phyloP scores from a whole-genome alignment of 345 rosid genomes.

The Gossypium australe region DNA sequence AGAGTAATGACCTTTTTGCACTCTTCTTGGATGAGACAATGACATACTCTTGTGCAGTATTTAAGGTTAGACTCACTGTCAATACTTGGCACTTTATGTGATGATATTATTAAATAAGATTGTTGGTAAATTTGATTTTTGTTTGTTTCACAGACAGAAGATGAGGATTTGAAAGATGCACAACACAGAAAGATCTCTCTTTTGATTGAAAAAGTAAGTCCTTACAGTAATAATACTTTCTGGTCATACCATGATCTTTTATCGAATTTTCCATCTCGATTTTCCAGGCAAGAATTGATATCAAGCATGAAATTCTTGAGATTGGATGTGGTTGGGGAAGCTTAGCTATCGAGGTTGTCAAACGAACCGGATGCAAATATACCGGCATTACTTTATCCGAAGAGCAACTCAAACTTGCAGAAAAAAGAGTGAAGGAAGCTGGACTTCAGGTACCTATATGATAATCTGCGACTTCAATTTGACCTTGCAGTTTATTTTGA shows the following conservation, averaged over 20 bases:
- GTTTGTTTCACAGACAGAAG: constrained; percentile 34
- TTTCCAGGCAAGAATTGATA: constrained; percentile 50
- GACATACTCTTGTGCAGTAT: constrained; percentile 80
- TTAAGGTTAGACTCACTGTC: constrained; percentile 45
- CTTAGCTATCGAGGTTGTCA: constrained; percentile 78
- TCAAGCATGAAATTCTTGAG: constrained; percentile 65
- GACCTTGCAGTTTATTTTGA: not conserved
- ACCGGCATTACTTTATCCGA: constrained; percentile 77
- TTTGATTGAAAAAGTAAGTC: constrained; percentile 62
- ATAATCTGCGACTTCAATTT: not conserved
- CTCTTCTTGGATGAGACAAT: constrained; percentile 81
- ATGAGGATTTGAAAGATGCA: constrained; percentile 66
- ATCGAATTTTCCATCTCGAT: not conserved
- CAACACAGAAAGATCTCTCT: constrained; percentile 69
- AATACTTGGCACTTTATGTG: not conserved
- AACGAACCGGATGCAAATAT: constrained; percentile 82
- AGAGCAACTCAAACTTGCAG: constrained; percentile 70
- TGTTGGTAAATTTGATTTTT: not conserved
- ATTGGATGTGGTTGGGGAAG: constrained; percentile 96
- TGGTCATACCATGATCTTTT: not conserved
- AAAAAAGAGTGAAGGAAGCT: constrained; percentile 72
- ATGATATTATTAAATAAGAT: not conserved
- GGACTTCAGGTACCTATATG: constrained; percentile 60
- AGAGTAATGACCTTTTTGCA: constrained; percentile 85
- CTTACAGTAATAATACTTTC: not conserved